Conservation (phyloP, 345 rosid species). For the Diplotaxis tenuifolia region DNA sequence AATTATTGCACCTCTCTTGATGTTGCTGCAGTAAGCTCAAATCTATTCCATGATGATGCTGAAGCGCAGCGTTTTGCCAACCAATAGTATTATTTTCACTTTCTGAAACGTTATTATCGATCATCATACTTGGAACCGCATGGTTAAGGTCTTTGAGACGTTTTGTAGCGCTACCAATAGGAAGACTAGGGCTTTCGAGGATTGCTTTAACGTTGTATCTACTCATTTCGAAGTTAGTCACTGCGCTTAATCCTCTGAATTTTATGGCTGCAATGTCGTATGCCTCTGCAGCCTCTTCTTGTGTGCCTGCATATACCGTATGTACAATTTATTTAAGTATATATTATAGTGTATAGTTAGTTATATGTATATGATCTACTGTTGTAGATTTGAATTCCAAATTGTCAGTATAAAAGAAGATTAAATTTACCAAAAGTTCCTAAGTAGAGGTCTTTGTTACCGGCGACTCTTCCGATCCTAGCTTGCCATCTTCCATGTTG, state of each 20-base stretch:
- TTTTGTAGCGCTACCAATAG: conserved; percentile 73
- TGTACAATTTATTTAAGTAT: background rate
- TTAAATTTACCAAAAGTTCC: conserved; percentile 73
- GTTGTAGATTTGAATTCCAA: background rate
- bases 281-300: conserved; percentile 98
- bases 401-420: background rate
- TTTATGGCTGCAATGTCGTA: conserved; percentile 95
- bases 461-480: conserved; percentile 95
- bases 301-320: conserved; percentile 55
- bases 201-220: conserved; percentile 82
- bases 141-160: conserved; percentile 40
- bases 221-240: conserved; percentile 95
- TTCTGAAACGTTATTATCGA: conserved; percentile 13
- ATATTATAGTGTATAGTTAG: no score
- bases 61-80: conserved; percentile 54
- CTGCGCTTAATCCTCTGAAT: conserved; percentile 86
- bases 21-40: conserved; percentile 46
- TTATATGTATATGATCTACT: no score
- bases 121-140: conserved; percentile 19
- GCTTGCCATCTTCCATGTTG: conserved; percentile 99
- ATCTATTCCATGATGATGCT: conserved; percentile 39
- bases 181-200: conserved; percentile 73
- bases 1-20: conserved; percentile 31
- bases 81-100: background rate
- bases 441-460: conserved; percentile 91